Percentiles rank a stretch among this genome's conserved stretches.
These are phyloP conservation scores for Neckera pumila DNA, from an alignment of 225 moss, liverwort and hornwort genomes.

Conservation along the genomic window DNA sequence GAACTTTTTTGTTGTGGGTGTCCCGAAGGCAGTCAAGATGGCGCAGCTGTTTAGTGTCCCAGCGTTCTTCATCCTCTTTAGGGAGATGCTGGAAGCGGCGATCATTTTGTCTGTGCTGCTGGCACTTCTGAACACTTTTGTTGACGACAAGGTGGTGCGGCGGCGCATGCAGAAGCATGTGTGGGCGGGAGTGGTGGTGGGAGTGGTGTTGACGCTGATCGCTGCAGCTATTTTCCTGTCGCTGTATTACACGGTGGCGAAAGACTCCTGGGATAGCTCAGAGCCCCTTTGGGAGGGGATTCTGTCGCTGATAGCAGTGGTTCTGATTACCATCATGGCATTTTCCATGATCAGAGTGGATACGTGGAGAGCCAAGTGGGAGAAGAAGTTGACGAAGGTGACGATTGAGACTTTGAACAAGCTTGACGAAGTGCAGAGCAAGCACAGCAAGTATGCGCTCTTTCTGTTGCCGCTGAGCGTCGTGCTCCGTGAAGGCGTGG, in stretches of 20 bases:
- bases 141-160: not conserved
- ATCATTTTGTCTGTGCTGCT: constrained; percentile 15
- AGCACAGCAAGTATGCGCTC: not conserved
- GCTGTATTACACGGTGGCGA: constrained; percentile 16
- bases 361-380: constrained; percentile 6
- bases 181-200: not conserved
- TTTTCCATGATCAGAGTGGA: constrained; percentile 11
- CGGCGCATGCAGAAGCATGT: constrained; percentile 8
- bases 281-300: constrained; percentile 1
- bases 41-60: constrained; percentile 7
- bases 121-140: not conserved
- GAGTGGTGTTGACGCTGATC: not conserved
- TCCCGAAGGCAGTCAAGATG: not conserved
- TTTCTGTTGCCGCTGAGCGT: constrained; percentile 5
- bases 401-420: constrained; percentile 9
- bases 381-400: not conserved
- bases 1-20: not conserved
- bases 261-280: not conserved
- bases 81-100: constrained; percentile 20
- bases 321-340: constrained; percentile 17
- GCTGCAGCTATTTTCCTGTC: not conserved
- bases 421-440: not conserved
- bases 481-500: not conserved
- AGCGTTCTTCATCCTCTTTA: constrained; percentile 22
- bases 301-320: not conserved